A percentile compares a stretch with the other conserved stretches of the same genome.
Conservation (phyloP, 73 alveolate genomes). For the Stentor coeruleus region DNA sequence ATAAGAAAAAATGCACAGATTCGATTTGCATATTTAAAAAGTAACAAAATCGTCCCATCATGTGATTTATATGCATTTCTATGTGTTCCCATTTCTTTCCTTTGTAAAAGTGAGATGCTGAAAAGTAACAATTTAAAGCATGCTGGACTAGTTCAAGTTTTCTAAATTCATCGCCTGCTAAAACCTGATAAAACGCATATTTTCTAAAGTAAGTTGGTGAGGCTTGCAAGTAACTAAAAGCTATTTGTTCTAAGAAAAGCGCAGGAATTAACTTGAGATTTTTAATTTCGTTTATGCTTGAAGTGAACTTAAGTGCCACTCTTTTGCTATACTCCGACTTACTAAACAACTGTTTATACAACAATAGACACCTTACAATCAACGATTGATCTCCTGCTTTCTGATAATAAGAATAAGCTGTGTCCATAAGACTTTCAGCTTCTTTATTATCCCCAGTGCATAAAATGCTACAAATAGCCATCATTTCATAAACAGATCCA, state of each 20-base stretch:
- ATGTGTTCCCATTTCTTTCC: neutral
- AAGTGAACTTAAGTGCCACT: neutral
- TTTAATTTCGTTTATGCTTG: neutral
- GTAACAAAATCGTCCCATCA: constrained; percentile 16
- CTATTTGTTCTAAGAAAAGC: constrained; percentile 1
- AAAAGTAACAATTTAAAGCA: neutral
- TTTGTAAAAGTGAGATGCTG: constrained; percentile 2
- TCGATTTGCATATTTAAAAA: neutral
- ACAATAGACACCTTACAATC: neutral
- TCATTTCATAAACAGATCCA: constrained; percentile 12
- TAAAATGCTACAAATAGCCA: neutral
- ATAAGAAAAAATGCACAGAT: constrained; percentile 13
- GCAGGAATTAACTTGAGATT: neutral
- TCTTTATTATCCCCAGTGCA: neutral
- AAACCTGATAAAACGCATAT: neutral
- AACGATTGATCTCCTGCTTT: constrained; percentile 15
- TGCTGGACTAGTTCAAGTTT: constrained; percentile 6
- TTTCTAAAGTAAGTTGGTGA: neutral
- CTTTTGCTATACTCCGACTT: neutral
- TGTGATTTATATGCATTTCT: neutral
- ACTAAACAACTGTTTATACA: neutral
- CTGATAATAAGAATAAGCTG: constrained; percentile 11
- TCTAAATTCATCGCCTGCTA: constrained; percentile 14
- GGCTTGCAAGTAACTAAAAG: neutral
- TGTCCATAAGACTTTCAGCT: neutral